phyloP scores from a whole-genome alignment of 495 filamentous ascomycete species.

The Penicillium lividum region DNA sequence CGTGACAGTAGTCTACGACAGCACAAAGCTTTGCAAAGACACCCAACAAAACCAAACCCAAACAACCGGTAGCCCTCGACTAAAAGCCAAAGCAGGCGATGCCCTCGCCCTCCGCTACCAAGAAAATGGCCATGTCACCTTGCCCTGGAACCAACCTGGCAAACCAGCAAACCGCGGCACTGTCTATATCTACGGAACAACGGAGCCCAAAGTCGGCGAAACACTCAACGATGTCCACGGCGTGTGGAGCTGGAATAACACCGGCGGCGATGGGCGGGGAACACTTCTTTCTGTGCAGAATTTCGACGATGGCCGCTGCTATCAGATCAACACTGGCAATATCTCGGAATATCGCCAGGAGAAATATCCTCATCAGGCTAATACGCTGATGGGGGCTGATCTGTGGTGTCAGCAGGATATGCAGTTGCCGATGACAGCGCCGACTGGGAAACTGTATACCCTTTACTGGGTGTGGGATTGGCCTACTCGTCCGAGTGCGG shows the following conservation, averaged over 20 bases:
- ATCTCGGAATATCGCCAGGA: constrained; percentile 57
- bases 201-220: constrained; percentile 57
- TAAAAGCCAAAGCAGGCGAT: constrained; percentile 66
- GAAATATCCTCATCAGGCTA: constrained; percentile 47
- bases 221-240: constrained; percentile 69
- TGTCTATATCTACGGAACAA: constrained; percentile 82
- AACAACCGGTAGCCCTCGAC: constrained; percentile 56
- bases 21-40: constrained; percentile 55
- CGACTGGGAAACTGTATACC: constrained; percentile 59
- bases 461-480: constrained; percentile 96
- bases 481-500: constrained; percentile 55
- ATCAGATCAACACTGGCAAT: constrained; percentile 59
- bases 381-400: constrained; percentile 48
- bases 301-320: constrained; percentile 85
- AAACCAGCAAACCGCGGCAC: constrained; percentile 73
- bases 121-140: constrained; percentile 87
- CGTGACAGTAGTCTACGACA: constrained; percentile 27
- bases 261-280: constrained; percentile 73
- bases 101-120: constrained; percentile 72
- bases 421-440: constrained; percentile 59
- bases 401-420: constrained; percentile 80
- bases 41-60: constrained; percentile 55
- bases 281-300: constrained; percentile 68
- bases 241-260: constrained; percentile 73
- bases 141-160: constrained; percentile 54